phyloP scores from a whole-genome alignment of 169 alveolate genomes.

The Eimeria necatrix region DNA sequence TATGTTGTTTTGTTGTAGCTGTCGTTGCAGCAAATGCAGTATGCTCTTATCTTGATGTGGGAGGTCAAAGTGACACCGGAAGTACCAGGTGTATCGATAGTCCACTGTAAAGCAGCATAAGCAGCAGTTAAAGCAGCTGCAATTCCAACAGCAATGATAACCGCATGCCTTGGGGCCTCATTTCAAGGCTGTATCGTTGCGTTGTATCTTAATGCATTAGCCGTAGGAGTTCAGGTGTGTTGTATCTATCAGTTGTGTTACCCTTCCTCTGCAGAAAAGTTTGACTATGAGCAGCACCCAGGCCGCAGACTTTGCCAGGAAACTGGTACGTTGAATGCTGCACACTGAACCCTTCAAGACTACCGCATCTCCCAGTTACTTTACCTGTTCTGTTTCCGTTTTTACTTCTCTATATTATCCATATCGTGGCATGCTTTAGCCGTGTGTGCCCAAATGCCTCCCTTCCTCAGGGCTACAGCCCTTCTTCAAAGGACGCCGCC shows the following conservation, averaged over 20 bases:
- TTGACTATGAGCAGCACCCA: not conserved
- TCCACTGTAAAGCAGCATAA: too few species aligned
- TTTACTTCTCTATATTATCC: not conserved
- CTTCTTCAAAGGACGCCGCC: conserved; percentile 17
- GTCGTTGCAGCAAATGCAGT: too few species aligned
- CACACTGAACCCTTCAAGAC: not conserved
- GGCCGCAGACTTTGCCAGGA: conserved; percentile 18
- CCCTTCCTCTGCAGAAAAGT: not conserved
- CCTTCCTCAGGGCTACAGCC: conserved; percentile 51
- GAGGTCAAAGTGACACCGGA: too few species aligned
- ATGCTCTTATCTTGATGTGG: too few species aligned
- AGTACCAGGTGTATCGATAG: too few species aligned
- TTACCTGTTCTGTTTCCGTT: not conserved
- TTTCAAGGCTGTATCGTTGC: not conserved
- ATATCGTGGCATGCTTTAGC: not conserved
- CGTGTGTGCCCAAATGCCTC: not conserved
- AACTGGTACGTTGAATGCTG: not conserved
- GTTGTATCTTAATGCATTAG: not conserved
- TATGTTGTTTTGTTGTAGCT: too few species aligned
- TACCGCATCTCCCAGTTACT: not conserved
- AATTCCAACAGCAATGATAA: too few species aligned
- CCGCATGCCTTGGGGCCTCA: too few species aligned
- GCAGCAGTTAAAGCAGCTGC: too few species aligned
- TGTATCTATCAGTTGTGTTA: not conserved
- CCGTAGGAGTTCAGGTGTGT: not conserved